phyloP scores from a whole-genome alignment of 306 rosid species.

The Spatholobus suberectus region DNA sequence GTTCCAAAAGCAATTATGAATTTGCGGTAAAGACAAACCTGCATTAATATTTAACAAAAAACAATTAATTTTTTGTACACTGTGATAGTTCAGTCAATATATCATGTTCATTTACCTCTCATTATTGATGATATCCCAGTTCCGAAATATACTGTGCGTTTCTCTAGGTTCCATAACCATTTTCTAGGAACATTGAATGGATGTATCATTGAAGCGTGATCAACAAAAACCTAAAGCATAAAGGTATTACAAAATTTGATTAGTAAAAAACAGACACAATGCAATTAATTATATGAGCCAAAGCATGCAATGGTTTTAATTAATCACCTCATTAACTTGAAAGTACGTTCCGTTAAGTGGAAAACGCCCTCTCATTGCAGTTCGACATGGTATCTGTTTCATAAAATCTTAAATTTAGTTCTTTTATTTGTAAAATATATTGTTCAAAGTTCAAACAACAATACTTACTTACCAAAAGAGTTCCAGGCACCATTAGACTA shows the following conservation, averaged over 20 bases:
- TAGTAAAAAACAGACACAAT: not conserved
- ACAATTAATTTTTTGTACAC: not conserved
- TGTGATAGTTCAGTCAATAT: not conserved
- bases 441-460: not conserved
- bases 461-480: constrained; percentile 64
- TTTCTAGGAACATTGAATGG: constrained; percentile 64
- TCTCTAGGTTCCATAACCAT: constrained; percentile 52
- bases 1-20: constrained; percentile 39
- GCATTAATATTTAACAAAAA: not conserved
- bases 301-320: not conserved
- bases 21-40: constrained; percentile 39
- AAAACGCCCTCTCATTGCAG: constrained; percentile 64
- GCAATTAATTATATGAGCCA: not conserved
- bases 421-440: not conserved
- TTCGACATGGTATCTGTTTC: constrained; percentile 73
- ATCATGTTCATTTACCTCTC: constrained; percentile 47
- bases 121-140: constrained; percentile 52
- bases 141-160: constrained; percentile 55
- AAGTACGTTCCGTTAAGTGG: constrained; percentile 85
- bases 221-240: constrained; percentile 63
- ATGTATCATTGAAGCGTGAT: constrained; percentile 50
- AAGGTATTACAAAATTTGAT: not conserved
- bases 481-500: constrained; percentile 54
- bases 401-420: not conserved
- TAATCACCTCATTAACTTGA: constrained; percentile 77